Base-by-base conservation (phyloP, 148 eudicot genomes). In the Nyssa sinensis region DNA sequence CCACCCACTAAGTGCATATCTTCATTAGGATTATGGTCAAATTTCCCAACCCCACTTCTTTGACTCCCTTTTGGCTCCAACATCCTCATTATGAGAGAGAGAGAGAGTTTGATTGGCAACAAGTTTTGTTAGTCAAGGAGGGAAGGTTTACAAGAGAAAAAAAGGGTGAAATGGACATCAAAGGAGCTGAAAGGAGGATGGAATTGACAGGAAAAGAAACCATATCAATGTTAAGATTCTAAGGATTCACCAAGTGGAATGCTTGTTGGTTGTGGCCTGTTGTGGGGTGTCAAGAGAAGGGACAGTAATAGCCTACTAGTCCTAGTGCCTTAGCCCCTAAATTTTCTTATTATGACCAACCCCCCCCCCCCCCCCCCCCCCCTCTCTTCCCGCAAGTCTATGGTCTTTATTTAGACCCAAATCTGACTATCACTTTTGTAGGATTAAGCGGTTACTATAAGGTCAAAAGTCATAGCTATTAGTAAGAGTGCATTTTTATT, bases 41-140 rank as follows among this genome's bases (percentile, higher is more conserved):
- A 27, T 75, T 67, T 53, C 44, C 70, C 64, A 27, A 39, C 31
- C 63, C 58, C 49, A 25, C 61, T 49, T 73, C 16, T 82, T 62
- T 78, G 85, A 78, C 85, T 65, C 67, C 58, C 53, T 81, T 81
- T 74, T 81, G 75, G 62, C 73, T 70, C 60, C 74, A 62, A 60
- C 14, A 59, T 0, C 21, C 49, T 49, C 41, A 28, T 16, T 37
- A 31, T 47, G 41, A 29, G 23, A 47, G 30, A 59, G 61, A 72
- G 37, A 51, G 60, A 25, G 69, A 62, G 23, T n/a, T 57, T 60
- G 60, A 67, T 67, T 75, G 67, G 67, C 53, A 75, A 59, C n/a
- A 19, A 58, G 39, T 19, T 69, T 55, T 49, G 59, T 55, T 2
- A 55, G 19, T 55, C 19, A 21, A 55, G 25, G 7, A 55, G 24